Base-by-base conservation (phyloP, 2,329 filamentous ascomycete genomes). In the Fusarium sp. region DNA sequence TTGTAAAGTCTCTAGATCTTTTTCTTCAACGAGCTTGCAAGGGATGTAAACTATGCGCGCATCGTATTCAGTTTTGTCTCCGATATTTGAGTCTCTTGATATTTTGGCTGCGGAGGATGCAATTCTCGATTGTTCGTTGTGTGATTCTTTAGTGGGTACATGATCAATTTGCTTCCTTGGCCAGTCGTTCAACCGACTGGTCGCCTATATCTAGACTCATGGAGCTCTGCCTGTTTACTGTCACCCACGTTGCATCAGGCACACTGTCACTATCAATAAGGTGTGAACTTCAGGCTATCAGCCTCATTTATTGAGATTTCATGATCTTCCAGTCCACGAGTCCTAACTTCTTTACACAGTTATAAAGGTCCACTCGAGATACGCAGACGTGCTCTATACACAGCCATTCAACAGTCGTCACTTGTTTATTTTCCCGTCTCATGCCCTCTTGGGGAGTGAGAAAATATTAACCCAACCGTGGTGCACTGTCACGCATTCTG, bases 221-320 rank as follows among this genome's bases (percentile, higher is more conserved):
- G 21, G 7, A 0, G 4, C 15, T 48, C 10, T 48, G 14, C 45
- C 0, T 10, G 7, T n/a, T 29, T 5, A 0, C 4, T 31, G 7
- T 31, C 21, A 49, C 10, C 18, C 11, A 18, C 46, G 2, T 33
- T 19, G 8, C 46, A 19, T 23, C 4, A 33, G 16, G 11, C 46
- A 23, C 29, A 33, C 12, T 49, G 7, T 33, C 21, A 49, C 21
- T 10, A 14, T 18, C 16, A 31, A 2, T n/a, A 7, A 12, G 4
- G 15, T 3, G 8, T 23, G 21, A 33, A 14, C 16, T 16, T 14
- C 11, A 19, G 16, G 11, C 21, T 33, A 14, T 18, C 10, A 23
- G 16, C 11, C 11, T 33, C 46, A n/a, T 48, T 23, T 18, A 10
- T 19, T 7, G 8, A 19, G 4, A 23, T 16, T 49, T 3, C 4